phyloP scores from a whole-genome alignment of 1,284 basidiomycete genomes.

The Rhodofomes roseus region DNA sequence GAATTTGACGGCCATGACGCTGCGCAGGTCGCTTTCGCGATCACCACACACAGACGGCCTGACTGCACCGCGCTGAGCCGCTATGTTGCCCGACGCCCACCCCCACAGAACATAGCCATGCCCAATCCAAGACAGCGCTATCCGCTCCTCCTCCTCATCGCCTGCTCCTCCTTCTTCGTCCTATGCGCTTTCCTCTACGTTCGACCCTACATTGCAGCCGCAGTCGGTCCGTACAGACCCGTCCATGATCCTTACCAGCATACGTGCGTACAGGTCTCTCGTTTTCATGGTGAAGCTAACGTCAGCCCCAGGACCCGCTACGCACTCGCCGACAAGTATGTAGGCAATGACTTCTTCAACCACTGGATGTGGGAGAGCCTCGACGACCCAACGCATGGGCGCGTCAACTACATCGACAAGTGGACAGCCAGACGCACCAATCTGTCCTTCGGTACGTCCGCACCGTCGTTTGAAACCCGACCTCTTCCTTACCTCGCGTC shows the following conservation, averaged over 20 bases:
- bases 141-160: neutral
- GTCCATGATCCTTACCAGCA: slow-evolving; percentile 15
- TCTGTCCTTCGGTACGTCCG: slow-evolving; percentile 37
- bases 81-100: neutral
- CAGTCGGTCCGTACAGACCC: slow-evolving; percentile 19
- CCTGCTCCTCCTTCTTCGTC: neutral
- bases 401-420: slow-evolving; percentile 48
- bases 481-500: neutral
- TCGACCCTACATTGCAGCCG: slow-evolving; percentile 15
- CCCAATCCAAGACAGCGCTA: neutral
- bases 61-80: neutral
- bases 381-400: slow-evolving; percentile 53
- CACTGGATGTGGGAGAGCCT: slow-evolving; percentile 43
- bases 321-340: slow-evolving; percentile 31
- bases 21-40: neutral
- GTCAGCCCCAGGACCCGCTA: slow-evolving; percentile 25
- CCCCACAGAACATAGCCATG: neutral
- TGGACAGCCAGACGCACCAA: slow-evolving; percentile 34
- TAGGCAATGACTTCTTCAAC: slow-evolving; percentile 41
- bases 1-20: neutral
- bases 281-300: too few relatives aligned
- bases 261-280: slow-evolving; percentile 22
- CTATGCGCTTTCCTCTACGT: slow-evolving; percentile 17
- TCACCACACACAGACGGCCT: neutral
- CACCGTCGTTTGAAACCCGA: neutral